Evolutionary conservation across 129 eudicot genomes (phyloP).

Genomic region (Arctium minus): DNA sequence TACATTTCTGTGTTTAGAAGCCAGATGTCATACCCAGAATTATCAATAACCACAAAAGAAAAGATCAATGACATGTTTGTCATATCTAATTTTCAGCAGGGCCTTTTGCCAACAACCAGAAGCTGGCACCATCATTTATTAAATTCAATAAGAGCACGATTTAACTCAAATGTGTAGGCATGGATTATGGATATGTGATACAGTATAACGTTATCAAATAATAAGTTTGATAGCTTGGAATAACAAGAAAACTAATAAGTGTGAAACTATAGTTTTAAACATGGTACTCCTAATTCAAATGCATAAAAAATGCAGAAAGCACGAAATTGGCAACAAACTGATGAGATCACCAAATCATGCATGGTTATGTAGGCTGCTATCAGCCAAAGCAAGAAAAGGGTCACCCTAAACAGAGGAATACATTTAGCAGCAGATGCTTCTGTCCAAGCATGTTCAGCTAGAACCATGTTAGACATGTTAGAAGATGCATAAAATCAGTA

Average conservation of each 20-base stretch:
- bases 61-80: not conserved
- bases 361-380: not conserved
- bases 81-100: not conserved
- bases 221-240: not conserved
- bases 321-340: not conserved
- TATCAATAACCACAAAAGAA: not conserved
- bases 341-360: not conserved
- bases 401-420: not conserved
- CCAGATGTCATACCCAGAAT: not conserved
- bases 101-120: not conserved
- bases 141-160: too few species aligned
- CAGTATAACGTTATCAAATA: not conserved
- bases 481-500: not conserved
- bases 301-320: not conserved
- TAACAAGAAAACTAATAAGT: not conserved
- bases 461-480: not conserved
- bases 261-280: not conserved
- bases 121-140: not conserved
- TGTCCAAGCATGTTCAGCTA: not conserved
- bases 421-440: not conserved
- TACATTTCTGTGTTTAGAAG: not conserved
- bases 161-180: not conserved
- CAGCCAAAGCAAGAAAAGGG: not conserved
- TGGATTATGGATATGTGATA: not conserved
- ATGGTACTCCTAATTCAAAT: not conserved